A percentile compares a stretch with the other conserved stretches of the same genome.
These are phyloP conservation scores for Nepenthes mirabilis DNA, from an alignment of 148 eudicot genomes.

Conservation along the genomic window DNA sequence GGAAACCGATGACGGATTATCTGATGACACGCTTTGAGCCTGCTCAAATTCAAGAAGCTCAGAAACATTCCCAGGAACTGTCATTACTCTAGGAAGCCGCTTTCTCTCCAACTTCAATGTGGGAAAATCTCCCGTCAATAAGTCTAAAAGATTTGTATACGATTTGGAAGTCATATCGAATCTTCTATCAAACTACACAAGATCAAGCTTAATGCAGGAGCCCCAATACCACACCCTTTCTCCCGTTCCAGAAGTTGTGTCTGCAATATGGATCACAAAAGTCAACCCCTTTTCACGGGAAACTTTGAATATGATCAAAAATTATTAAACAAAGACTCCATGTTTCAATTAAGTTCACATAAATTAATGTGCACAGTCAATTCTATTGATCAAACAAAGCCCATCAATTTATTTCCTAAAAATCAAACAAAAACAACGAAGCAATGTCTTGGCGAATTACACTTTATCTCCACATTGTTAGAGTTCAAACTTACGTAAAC, in stretches of 20 bases:
- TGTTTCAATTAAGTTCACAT: too few species aligned
- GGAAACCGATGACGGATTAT: constrained; percentile 18
- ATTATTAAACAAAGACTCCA: too few species aligned
- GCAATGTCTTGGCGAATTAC: too few species aligned
- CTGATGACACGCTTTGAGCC: constrained; percentile 26
- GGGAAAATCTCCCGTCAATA: constrained; percentile 26
- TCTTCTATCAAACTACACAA: constrained; percentile 1
- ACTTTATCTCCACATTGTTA: background rate
- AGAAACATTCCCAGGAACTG: constrained; percentile 29
- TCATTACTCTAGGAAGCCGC: constrained; percentile 23
- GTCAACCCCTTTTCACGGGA: too few species aligned
- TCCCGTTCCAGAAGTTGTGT: too few species aligned
- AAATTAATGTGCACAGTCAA: too few species aligned
- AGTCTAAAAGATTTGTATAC: constrained; percentile 28
- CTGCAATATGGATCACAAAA: too few species aligned
- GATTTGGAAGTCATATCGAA: constrained; percentile 25
- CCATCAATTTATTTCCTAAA: too few species aligned
- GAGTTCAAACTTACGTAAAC: background rate
- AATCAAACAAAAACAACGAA: too few species aligned
- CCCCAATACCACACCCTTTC: background rate
- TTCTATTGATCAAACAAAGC: too few species aligned
- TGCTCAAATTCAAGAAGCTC: constrained; percentile 25
- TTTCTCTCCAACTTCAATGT: constrained; percentile 18
- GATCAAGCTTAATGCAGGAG: background rate
- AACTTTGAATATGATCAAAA: too few species aligned